Conservation (phyloP, 2,329 filamentous ascomycete genomes). For the Huntiella savannae region DNA sequence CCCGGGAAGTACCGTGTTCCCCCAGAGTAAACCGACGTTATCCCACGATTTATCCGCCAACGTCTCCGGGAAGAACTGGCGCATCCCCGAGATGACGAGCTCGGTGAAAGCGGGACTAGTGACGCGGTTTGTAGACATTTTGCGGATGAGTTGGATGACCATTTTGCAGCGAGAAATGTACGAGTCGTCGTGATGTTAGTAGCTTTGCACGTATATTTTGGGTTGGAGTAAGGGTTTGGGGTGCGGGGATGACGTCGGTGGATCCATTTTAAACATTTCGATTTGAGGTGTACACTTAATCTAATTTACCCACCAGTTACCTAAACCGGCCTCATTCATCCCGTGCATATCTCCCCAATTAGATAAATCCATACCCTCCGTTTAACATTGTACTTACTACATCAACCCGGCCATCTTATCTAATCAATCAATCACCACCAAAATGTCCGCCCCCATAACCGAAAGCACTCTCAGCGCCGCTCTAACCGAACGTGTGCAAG, state of each 20-base stretch:
- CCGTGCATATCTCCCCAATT: no score
- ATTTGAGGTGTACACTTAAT: no score
- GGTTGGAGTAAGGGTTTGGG: no score
- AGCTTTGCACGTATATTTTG: no score
- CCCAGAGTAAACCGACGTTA: constrained; percentile 71
- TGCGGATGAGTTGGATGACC: background rate
- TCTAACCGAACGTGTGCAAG: constrained; percentile 50
- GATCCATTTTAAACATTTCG: no score
- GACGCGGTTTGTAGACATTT: constrained; percentile 4
- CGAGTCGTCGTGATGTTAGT: background rate
- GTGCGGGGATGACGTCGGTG: no score
- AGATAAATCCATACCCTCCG: no score
- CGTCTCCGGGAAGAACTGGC: constrained; percentile 69
- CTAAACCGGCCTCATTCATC: no score
- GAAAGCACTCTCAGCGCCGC: constrained; percentile 50
- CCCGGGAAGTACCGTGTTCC: constrained; percentile 19
- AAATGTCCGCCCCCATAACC: constrained; percentile 23
- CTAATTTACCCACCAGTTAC: no score
- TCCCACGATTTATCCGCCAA: constrained; percentile 85
- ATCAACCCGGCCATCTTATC: no score
- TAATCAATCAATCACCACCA: background rate
- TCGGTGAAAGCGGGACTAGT: constrained; percentile 23
- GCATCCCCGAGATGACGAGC: constrained; percentile 61
- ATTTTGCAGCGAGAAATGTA: background rate
- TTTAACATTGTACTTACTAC: no score